Conservation (phyloP, 306 rosid species). For the Carpinus viminea region DNA sequence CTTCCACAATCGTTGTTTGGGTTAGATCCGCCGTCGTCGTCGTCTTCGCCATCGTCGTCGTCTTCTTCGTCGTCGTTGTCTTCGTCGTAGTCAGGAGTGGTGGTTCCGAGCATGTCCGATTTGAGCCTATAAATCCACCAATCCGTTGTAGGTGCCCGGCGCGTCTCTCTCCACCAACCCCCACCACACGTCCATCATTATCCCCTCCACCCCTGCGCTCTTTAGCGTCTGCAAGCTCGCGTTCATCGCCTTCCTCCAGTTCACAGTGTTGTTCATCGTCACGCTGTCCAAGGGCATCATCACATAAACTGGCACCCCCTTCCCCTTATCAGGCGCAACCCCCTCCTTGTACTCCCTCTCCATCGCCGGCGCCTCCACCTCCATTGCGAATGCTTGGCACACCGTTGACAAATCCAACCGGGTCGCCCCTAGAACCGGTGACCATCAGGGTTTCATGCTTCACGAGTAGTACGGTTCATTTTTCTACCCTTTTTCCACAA, state of each 20-base stretch:
- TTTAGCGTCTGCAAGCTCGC: conserved; percentile 80
- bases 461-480: too few relatives aligned
- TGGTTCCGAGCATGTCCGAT: too few relatives aligned
- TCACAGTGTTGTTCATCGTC: conserved; percentile 72
- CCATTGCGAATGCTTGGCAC: conserved; percentile 61
- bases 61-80: too few relatives aligned
- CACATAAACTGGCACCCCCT: conserved; percentile 89
- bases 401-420: conserved; percentile 71
- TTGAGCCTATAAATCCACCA: too few relatives aligned
- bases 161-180: conserved; percentile 86
- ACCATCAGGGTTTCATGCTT: too few relatives aligned
- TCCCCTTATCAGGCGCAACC: conserved; percentile 11
- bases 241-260: conserved; percentile 79
- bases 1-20: too few relatives aligned
- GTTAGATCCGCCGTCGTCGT: too few relatives aligned
- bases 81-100: too few relatives aligned
- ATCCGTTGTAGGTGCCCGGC: conserved; percentile 70
- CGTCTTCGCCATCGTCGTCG: too few relatives aligned
- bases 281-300: conserved; percentile 98
- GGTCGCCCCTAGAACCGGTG: conserved; percentile 40
- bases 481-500: too few relatives aligned
- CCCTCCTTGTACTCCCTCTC: conserved; percentile 33
- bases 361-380: conserved; percentile 13
- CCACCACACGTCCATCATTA: conserved; percentile 99
- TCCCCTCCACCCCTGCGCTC: conserved; percentile 93